Percentiles rank a stretch among this genome's conserved stretches.
Evolutionary conservation across 2,329 filamentous ascomycete species (phyloP).

Genomic region (Fusarium odoratissimum): DNA sequence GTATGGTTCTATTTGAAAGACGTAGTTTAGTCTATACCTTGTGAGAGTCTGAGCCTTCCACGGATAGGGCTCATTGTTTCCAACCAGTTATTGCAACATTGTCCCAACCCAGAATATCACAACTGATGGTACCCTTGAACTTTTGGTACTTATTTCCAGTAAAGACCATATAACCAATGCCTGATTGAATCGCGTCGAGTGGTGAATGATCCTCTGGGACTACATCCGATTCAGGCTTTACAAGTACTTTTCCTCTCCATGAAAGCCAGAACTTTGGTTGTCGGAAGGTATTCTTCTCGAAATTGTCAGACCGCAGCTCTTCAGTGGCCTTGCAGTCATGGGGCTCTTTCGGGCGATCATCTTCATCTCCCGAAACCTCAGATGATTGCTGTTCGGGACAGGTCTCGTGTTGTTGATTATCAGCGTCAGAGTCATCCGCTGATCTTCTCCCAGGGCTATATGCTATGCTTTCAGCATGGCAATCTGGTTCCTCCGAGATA

Average conservation of each 20-base stretch:
- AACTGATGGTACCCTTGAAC: conserved; percentile 10
- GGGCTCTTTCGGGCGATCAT: accelerated
- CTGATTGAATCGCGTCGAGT: not conserved
- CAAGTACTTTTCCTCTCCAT: conserved; percentile 6
- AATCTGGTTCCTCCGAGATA: accelerated
- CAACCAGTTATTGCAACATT: not conserved
- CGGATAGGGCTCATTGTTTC: not conserved
- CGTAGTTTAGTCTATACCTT: not conserved
- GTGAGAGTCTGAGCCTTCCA: not conserved
- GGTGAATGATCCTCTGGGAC: accelerated
- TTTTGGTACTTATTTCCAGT: conserved; percentile 9
- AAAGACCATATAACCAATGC: conserved; percentile 18
- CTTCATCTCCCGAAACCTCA: not conserved
- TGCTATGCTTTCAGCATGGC: not conserved
- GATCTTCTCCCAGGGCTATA: not conserved
- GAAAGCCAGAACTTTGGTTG: conserved; percentile 30
- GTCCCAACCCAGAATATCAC: not conserved
- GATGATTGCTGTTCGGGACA: not conserved
- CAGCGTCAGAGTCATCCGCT: not conserved
- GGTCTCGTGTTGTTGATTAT: not conserved
- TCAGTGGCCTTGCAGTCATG: not conserved
- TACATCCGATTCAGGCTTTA: accelerated
- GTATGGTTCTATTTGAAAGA: not conserved
- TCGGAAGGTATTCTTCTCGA: conserved; percentile 26
- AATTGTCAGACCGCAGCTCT: not conserved